Evolutionary conservation across 495 filamentous ascomycete genomes (phyloP).

Genomic region (Collariella sp.): DNA sequence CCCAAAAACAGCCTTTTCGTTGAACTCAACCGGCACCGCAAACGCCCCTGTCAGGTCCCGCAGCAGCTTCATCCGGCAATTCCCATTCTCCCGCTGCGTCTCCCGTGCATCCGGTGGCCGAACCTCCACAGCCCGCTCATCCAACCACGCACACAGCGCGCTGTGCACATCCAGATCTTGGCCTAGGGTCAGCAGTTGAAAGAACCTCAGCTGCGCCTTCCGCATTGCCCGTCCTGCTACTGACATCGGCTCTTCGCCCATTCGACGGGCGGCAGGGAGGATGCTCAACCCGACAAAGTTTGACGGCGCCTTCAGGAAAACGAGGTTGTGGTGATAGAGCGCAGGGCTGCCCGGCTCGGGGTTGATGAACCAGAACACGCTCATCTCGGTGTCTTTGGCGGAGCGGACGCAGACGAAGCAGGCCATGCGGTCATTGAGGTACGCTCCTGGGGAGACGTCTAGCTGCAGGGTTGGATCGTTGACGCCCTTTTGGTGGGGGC

Average conservation of each 20-base stretch:
- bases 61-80: slow-evolving; percentile 5
- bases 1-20: slow-evolving; percentile 13
- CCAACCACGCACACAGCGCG: slow-evolving; percentile 26
- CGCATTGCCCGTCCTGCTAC: slow-evolving; percentile 1
- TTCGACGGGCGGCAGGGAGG: slow-evolving; percentile 12
- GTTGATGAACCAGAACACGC: slow-evolving; percentile 24
- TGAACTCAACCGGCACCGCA: slow-evolving; percentile 24
- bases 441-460: slow-evolving; percentile 21
- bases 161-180: slow-evolving; percentile 18
- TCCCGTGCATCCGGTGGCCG: slow-evolving; percentile 5
- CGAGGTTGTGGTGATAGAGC: slow-evolving; percentile 15
- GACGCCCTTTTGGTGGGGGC: slow-evolving; percentile 39
- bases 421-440: slow-evolving; percentile 12
- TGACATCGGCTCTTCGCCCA: neutral
- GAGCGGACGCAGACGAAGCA: slow-evolving; percentile 25
- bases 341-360: slow-evolving; percentile 15
- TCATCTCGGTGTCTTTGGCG: slow-evolving; percentile 12
- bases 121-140: slow-evolving; percentile 1
- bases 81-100: neutral
- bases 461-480: slow-evolving; percentile 30
- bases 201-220: slow-evolving; percentile 17
- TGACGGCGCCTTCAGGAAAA: slow-evolving; percentile 9
- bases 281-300: slow-evolving; percentile 17
- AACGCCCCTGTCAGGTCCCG: slow-evolving; percentile 11
- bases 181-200: slow-evolving; percentile 26